A percentile compares a stretch with the other conserved stretches of the same genome.
These are phyloP conservation scores for Glycine tomentella DNA, from an alignment of 306 rosid genomes.

Conservation along the genomic window DNA sequence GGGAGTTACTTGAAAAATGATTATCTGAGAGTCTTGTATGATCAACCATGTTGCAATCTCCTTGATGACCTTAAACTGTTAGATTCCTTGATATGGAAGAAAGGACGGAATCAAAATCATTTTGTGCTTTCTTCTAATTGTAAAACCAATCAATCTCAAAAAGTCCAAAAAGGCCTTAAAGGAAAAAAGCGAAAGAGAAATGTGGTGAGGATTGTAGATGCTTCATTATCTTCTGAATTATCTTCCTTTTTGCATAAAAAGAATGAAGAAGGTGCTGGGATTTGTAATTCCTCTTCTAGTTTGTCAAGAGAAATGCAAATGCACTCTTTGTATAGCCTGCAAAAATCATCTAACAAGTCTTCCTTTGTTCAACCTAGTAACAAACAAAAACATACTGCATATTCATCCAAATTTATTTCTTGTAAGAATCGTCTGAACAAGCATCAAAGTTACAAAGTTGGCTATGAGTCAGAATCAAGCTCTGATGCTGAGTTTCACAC, in stretches of 20 bases:
- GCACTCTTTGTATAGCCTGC: conserved; percentile 43
- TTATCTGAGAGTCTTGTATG: conserved; percentile 44
- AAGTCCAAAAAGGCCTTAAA: conserved; percentile 44
- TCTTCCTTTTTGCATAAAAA: conserved; percentile 44
- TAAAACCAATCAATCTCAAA: conserved; percentile 45
- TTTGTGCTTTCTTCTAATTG: conserved; percentile 37
- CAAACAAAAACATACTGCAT: conserved; percentile 32
- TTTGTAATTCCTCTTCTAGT: conserved; percentile 38
- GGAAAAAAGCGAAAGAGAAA: conserved; percentile 52
- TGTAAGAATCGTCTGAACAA: conserved; percentile 48
- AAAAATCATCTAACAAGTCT: conserved; percentile 33
- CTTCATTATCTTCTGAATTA: conserved; percentile 43
- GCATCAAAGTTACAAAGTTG: conserved; percentile 39
- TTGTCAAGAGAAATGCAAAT: conserved; percentile 43
- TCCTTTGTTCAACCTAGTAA: conserved; percentile 38
- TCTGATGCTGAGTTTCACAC: conserved; percentile 45
- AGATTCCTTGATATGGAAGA: conserved; percentile 68
- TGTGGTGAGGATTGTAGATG: conserved; percentile 41
- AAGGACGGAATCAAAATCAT: conserved; percentile 50
- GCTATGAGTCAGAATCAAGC: conserved; percentile 42
- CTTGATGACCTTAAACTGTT: conserved; percentile 69
- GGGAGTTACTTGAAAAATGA: conserved; percentile 48
- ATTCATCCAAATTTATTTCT: conserved; percentile 46
- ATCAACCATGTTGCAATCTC: conserved; percentile 58
- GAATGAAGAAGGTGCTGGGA: conserved; percentile 34